phyloP scores from a whole-genome alignment of 352 stramenopile genomes.

The Phytophthora meadii region DNA sequence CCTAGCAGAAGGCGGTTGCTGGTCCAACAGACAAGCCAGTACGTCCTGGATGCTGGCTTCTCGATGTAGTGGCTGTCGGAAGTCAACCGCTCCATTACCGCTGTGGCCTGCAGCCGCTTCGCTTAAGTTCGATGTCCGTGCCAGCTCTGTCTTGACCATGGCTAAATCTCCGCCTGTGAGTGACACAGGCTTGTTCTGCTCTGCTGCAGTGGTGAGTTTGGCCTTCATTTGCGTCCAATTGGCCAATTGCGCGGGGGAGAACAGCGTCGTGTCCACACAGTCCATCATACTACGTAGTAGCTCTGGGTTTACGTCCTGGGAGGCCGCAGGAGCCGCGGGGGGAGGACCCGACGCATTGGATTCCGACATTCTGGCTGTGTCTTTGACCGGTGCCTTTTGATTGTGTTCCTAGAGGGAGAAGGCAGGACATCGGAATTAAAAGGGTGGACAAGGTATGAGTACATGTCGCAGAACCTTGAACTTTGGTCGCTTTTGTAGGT shows the following conservation, averaged over 20 bases:
- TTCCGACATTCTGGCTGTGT: constrained; percentile 30
- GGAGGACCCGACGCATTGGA: constrained; percentile 1
- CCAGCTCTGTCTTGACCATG: constrained; percentile 52
- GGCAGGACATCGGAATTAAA: constrained; percentile 3
- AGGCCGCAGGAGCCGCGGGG: constrained; percentile 5
- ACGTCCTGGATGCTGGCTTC: constrained; percentile 84
- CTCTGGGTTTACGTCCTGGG: constrained; percentile 61
- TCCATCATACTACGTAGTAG: constrained; percentile 88
- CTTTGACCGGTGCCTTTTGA: constrained; percentile 24
- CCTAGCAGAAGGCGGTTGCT: constrained; percentile 59
- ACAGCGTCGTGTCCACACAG: constrained; percentile 85
- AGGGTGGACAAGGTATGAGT: background rate
- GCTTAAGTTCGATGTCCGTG: constrained; percentile 32
- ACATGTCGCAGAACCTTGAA: constrained; percentile 22
- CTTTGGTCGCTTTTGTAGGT: background rate
- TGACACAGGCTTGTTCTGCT: constrained; percentile 47
- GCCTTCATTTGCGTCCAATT: constrained; percentile 87
- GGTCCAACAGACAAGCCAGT: constrained; percentile 75
- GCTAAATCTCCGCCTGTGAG: constrained; percentile 42
- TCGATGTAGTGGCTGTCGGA: constrained; percentile 64
- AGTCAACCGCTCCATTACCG: constrained; percentile 37
- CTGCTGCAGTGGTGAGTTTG: constrained; percentile 58
- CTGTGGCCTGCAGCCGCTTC: constrained; percentile 5
- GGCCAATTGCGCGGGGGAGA: constrained; percentile 71
- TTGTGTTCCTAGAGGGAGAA: constrained; percentile 20